phyloP scores from a whole-genome alignment of 2,329 filamentous ascomycete genomes.

The Fusarium annulatum region DNA sequence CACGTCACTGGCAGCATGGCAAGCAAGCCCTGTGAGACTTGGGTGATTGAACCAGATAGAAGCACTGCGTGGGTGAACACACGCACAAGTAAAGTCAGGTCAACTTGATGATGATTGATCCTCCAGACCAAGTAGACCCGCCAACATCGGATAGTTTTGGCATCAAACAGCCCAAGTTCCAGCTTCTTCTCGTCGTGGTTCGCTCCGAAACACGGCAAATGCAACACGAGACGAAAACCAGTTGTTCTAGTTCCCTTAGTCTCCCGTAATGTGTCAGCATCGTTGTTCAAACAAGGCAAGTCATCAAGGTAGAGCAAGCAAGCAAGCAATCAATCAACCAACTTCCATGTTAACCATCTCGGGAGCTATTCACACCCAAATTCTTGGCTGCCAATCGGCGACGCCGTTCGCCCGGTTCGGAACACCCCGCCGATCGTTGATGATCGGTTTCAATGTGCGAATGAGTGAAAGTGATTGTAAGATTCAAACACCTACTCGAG shows the following conservation, averaged over 20 bases:
- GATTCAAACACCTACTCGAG: background rate
- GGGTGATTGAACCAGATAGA: background rate
- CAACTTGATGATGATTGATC: background rate
- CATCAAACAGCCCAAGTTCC: background rate
- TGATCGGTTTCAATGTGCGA: slow-evolving; percentile 26
- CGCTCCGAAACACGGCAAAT: background rate
- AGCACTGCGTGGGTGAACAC: background rate
- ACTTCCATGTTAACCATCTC: background rate
- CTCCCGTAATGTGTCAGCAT: slow-evolving; percentile 11
- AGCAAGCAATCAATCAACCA: background rate
- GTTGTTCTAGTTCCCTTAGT: background rate
- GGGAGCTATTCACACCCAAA: slow-evolving; percentile 15
- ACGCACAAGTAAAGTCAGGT: background rate
- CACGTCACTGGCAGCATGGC: slow-evolving; percentile 10
- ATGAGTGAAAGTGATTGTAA: background rate
- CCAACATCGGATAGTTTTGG: slow-evolving; percentile 1
- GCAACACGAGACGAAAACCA: background rate
- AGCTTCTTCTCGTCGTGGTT: background rate
- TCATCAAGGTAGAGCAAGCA: slow-evolving; percentile 10
- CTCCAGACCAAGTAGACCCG: background rate
- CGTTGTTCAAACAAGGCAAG: slow-evolving; percentile 12
- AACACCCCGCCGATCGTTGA: slow-evolving; percentile 37
- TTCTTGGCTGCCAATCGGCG: slow-evolving; percentile 36
- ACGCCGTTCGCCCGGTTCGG: slow-evolving; percentile 38
- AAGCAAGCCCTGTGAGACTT: slow-evolving; percentile 5